These are phyloP conservation scores for Piromyces finnis DNA, from an alignment of 192 early-diverging fungal species.

Conservation along the genomic window DNA sequence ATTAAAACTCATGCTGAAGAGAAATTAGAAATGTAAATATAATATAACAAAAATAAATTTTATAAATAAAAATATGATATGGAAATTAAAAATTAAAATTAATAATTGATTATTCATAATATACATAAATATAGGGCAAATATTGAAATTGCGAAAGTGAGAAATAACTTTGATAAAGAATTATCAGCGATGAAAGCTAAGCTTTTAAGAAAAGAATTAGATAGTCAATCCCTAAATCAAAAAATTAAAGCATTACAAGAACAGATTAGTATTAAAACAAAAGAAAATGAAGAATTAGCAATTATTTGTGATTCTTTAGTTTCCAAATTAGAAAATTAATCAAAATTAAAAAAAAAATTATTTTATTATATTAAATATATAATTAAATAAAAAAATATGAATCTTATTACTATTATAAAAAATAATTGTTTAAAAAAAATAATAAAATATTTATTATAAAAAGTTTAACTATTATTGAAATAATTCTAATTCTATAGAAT, in stretches of 20 bases:
- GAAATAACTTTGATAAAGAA: neutral
- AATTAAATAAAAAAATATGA: no score
- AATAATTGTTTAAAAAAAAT: no score
- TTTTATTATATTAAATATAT: no score
- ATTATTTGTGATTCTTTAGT: neutral
- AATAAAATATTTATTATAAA: no score
- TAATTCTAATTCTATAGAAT: no score
- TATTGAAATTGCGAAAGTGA: neutral
- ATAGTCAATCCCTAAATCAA: neutral
- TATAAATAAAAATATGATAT: no score
- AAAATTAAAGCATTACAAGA: neutral
- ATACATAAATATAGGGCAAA: neutral
- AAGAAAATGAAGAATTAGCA: neutral
- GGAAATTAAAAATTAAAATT: no score
- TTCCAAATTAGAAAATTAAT: neutral
- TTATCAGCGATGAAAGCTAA: neutral
- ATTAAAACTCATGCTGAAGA: neutral
- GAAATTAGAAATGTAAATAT: neutral
- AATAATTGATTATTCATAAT: no score
- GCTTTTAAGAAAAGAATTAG: neutral
- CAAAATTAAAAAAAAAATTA: no score
- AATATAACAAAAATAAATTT: no score
- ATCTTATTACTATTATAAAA: no score
- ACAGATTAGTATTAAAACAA: neutral
- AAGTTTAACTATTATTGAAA: no score